Percentiles rank a stretch among this genome's conserved stretches.
These are phyloP conservation scores for Gracilaria domingensis DNA, from an alignment of 23 red algal species.

Conservation along the genomic window DNA sequence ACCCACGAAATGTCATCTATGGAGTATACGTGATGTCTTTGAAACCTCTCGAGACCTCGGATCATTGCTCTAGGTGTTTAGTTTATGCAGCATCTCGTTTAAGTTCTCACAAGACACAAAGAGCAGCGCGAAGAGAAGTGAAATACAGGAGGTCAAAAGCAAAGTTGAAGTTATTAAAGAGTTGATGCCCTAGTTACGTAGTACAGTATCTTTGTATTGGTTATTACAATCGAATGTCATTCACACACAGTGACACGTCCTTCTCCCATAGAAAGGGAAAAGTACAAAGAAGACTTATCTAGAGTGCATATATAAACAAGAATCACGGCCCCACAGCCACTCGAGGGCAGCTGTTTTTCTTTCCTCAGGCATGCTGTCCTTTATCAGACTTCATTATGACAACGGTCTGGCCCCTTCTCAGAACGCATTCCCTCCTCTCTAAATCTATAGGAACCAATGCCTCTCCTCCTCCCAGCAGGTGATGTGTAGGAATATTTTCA, in stretches of 20 bases:
- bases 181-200: too few relatives aligned
- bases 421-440: neutral
- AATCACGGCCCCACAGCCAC: neutral
- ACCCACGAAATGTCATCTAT: too few relatives aligned
- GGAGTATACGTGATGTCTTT: too few relatives aligned
- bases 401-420: neutral
- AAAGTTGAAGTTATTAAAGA: too few relatives aligned
- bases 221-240: neutral
- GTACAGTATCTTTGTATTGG: too few relatives aligned
- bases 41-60: too few relatives aligned
- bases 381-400: neutral
- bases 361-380: neutral
- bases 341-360: neutral
- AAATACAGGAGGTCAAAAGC: too few relatives aligned
- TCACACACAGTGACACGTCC: neutral
- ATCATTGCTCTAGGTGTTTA: too few relatives aligned
- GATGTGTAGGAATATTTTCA: neutral
- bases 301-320: neutral
- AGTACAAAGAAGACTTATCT: neutral
- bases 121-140: too few relatives aligned
- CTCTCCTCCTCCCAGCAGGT: neutral
- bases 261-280: neutral
- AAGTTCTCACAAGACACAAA: too few relatives aligned
- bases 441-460: constrained; percentile 10
- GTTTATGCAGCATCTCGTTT: too few relatives aligned